A percentile compares a stretch with the other conserved stretches of the same genome.
phyloP scores from a whole-genome alignment of 1,139 yeast genomes.

The Tardiomyces blankii region DNA sequence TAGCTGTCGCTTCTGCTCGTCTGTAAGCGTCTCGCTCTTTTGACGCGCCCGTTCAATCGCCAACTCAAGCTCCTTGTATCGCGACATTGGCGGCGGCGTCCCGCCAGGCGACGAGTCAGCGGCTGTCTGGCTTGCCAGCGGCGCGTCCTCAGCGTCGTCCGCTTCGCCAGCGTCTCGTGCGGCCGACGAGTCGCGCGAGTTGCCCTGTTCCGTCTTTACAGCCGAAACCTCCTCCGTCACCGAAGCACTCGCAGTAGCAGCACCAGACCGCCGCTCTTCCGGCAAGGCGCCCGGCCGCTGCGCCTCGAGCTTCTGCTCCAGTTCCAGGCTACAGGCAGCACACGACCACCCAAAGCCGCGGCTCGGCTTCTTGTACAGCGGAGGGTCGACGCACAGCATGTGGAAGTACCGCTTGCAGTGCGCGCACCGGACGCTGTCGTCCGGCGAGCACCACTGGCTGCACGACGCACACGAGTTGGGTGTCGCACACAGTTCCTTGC shows the following conservation, averaged over 20 bases:
- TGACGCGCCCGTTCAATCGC: constrained; percentile 31
- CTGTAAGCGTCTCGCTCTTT: constrained; percentile 1
- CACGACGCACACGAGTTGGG: constrained; percentile 69
- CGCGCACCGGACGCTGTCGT: constrained; percentile 76
- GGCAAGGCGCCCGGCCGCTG: neutral
- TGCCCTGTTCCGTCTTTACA: too few relatives aligned
- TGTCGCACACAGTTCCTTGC: constrained; percentile 51
- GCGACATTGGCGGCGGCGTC: constrained; percentile 29
- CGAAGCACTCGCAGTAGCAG: neutral
- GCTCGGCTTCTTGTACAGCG: constrained; percentile 66
- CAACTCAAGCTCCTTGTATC: constrained; percentile 48
- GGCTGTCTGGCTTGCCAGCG: constrained; percentile 5
- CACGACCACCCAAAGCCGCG: constrained; percentile 94
- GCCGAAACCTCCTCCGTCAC: neutral
- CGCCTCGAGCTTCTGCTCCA: constrained; percentile 15
- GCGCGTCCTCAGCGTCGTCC: constrained; percentile 1
- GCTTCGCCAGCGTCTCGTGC: constrained; percentile 1
- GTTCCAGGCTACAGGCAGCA: constrained; percentile 52
- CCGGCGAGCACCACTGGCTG: constrained; percentile 70
- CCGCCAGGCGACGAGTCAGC: neutral
- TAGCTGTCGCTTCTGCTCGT: constrained; percentile 21
- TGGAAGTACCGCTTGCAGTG: constrained; percentile 63
- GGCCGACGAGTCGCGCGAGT: neutral
- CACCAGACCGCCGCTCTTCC: constrained; percentile 1
- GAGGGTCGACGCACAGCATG: constrained; percentile 81